phyloP scores from a whole-genome alignment of 2,329 filamentous ascomycete genomes.

The Calonectria pteridis region DNA sequence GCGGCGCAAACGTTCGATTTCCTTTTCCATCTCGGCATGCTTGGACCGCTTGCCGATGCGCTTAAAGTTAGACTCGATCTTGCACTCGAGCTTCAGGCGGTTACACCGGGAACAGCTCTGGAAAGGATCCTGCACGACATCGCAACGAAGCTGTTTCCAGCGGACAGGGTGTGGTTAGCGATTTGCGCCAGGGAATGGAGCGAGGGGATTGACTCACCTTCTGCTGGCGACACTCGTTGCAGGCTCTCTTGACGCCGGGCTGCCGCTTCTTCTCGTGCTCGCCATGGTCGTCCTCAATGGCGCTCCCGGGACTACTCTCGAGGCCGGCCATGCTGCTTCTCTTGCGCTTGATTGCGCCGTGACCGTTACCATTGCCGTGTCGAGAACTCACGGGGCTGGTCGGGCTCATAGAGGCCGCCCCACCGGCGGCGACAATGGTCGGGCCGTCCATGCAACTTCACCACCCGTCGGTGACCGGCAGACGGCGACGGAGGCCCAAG shows the following conservation, averaged over 20 bases:
- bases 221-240: constrained; percentile 88
- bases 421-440: constrained; percentile 59
- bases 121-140: constrained; percentile 86
- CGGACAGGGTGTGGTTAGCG: constrained; percentile 24
- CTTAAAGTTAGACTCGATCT: constrained; percentile 91
- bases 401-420: constrained; percentile 65
- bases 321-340: constrained; percentile 62
- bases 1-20: constrained; percentile 77
- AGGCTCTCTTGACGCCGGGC: constrained; percentile 81
- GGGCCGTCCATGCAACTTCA: constrained; percentile 62
- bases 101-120: constrained; percentile 81
- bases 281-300: constrained; percentile 64
- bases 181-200: not conserved
- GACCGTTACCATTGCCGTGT: constrained; percentile 58
- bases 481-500: constrained; percentile 25
- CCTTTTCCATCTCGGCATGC: constrained; percentile 88
- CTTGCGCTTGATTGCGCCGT: constrained; percentile 67
- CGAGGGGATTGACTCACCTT: constrained; percentile 70
- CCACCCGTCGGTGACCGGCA: constrained; percentile 36
- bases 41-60: constrained; percentile 84
- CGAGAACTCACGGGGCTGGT: constrained; percentile 68
- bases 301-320: constrained; percentile 73
- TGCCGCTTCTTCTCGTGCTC: constrained; percentile 73
- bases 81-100: constrained; percentile 84
- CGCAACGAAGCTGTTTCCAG: constrained; percentile 76